Evolutionary conservation across 139 green algal species (phyloP), one percentile per base, ranked within the genome.

Genomic region (Chlamydomonas schloesseri): DNA sequence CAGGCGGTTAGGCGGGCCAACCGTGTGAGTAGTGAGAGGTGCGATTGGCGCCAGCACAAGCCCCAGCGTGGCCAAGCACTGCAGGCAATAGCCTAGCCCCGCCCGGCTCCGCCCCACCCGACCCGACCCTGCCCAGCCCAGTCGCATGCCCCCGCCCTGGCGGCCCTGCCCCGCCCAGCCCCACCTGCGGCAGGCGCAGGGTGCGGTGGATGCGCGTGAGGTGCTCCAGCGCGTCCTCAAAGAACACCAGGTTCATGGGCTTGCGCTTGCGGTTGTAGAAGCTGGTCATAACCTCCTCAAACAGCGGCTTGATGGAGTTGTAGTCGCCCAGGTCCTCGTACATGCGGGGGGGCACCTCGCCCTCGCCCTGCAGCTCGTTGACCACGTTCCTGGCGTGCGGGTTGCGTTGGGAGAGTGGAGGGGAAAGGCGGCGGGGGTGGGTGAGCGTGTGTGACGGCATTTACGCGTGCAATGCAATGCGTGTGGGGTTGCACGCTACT

Each of bases 191-290:
- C 73, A 97, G 87, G 36, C 94, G 82, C 28, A 97, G 86, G 33
- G 95, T 96, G 72, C 95, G 88, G 85, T 94, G 91, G 60, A 98
- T 95, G 84, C 95, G 92, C 13, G 92, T 95, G 37, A 97, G 84
- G 88, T 98, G 95, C 93, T 98, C 95, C 67, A 98, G 88, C 47
- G 94, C 94, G 81, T 98, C 93, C 71, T 97, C 93, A 87, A 98
- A 98, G 88, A 98, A 95, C 24, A 98, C 95, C 33, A 98, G 89
- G 68, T 93, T 94, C 90, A 97, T 96, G 34, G 84, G 83, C 85
- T 96, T 96, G 55, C 87, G 82, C 84, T 94, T 95, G 47, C 50
- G 37, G 90, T 97, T 97, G 91, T 96, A 97, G 82, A 92, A 70
- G 42, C 8, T 50, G 57, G 81, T 84, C 64, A 98, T 88, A 67